These are phyloP conservation scores for Colletotrichum sublineola DNA, from an alignment of 2,329 filamentous ascomycete species.

Conservation along the genomic window DNA sequence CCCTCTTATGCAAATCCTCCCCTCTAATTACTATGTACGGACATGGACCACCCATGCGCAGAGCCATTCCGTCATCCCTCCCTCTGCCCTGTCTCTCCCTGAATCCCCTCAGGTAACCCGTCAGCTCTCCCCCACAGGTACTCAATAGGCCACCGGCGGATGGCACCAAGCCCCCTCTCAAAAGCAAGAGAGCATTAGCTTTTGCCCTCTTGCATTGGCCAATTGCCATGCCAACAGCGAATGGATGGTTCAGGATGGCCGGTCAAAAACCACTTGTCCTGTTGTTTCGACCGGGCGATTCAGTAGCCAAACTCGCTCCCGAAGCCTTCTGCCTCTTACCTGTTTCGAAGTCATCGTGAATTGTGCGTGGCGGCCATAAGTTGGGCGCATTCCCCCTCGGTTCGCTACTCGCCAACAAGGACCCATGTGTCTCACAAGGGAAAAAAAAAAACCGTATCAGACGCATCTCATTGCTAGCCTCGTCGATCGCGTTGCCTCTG, in stretches of 20 bases:
- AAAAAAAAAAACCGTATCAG: constrained; percentile 9
- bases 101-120: constrained; percentile 8
- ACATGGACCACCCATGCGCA: constrained; percentile 36
- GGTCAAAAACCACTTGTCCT: background rate
- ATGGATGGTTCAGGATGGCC: constrained; percentile 5
- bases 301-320: background rate
- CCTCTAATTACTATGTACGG: constrained; percentile 21
- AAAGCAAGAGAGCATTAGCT: constrained; percentile 27
- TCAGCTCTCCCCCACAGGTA: background rate
- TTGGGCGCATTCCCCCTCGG: constrained; percentile 9
- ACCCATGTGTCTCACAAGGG: constrained; percentile 35
- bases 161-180: constrained; percentile 28
- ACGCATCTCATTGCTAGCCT: constrained; percentile 36
- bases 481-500: constrained; percentile 34
- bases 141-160: constrained; percentile 2
- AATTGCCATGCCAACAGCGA: constrained; percentile 40
- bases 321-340: background rate
- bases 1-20: constrained; percentile 27
- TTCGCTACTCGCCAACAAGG: constrained; percentile 31
- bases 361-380: constrained; percentile 16
- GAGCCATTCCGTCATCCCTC: constrained; percentile 7
- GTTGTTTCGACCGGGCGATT: constrained; percentile 13
- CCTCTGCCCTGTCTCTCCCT: constrained; percentile 9
- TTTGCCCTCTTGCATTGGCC: constrained; percentile 20
- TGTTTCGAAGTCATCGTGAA: constrained; percentile 33